Percentiles rank a stretch among this genome's conserved stretches.
phyloP scores from a whole-genome alignment of 2,329 filamentous ascomycete species.

The Paecilomyces variotii region DNA sequence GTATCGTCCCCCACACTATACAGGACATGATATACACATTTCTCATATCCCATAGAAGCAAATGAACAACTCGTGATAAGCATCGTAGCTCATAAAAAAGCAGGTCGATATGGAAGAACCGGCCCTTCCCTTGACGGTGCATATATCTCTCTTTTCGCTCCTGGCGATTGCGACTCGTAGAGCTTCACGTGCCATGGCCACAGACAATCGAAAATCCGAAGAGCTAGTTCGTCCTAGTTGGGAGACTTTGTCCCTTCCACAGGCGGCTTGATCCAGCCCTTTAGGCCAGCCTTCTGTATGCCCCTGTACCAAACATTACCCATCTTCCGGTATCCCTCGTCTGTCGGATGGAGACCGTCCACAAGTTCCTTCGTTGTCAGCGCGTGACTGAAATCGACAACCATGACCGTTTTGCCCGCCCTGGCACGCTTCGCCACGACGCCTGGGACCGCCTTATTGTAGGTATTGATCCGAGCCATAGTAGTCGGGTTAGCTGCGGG shows the following conservation, averaged over 20 bases:
- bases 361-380: constrained; percentile 12
- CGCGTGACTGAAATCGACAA: constrained; percentile 16
- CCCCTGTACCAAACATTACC: constrained; percentile 16
- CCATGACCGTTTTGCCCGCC: constrained; percentile 16
- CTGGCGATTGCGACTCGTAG: no score
- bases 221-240: neutral
- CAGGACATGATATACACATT: no score
- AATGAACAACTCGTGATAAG: no score
- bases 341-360: constrained; percentile 21
- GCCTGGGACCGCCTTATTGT: constrained; percentile 16
- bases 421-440: constrained; percentile 13
- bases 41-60: no score
- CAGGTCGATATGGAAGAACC: no score
- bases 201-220: no score
- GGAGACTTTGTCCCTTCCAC: neutral
- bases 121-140: no score
- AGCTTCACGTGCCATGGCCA: no score
- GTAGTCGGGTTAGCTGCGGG: constrained; percentile 9
- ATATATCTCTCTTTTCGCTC: no score
- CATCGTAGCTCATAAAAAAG: no score
- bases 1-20: no score
- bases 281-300: constrained; percentile 2
- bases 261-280: constrained; percentile 6
- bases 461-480: constrained; percentile 11
- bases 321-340: constrained; percentile 22